phyloP scores from a whole-genome alignment of 306 rosid genomes.

The Corylus heterophylla region DNA sequence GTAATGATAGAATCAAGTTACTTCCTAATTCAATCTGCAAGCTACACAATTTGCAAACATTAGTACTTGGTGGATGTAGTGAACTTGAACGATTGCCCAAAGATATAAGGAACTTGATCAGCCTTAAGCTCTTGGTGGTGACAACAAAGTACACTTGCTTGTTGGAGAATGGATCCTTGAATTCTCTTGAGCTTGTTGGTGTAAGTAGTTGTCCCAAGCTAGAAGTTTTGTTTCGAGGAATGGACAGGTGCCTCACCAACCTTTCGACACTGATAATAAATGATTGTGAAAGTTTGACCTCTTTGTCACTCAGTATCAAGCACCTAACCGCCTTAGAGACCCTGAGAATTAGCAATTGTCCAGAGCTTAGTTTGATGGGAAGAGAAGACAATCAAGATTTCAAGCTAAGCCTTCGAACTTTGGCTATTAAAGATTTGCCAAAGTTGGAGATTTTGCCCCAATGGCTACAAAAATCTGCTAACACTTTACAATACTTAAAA shows the following conservation, averaged over 20 bases:
- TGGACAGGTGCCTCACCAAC: not conserved
- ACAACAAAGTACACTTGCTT: conserved; percentile 17
- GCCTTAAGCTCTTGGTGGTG: conserved; percentile 23
- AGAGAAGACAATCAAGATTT: not conserved
- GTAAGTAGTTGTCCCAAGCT: conserved; percentile 13
- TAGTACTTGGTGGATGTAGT: conserved; percentile 14
- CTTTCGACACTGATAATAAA: not conserved
- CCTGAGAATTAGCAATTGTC: not conserved
- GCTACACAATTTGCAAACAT: conserved; percentile 30
- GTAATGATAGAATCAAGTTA: not conserved
- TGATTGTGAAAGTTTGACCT: not conserved
- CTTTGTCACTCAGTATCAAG: conserved; percentile 19
- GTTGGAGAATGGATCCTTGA: conserved; percentile 14
- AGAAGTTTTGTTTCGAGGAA: conserved; percentile 8
- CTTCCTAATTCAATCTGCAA: conserved; percentile 33
- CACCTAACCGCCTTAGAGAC: conserved; percentile 21
- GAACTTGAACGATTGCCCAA: conserved; percentile 32
- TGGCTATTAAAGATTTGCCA: not conserved
- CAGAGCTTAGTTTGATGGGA: conserved; percentile 3
- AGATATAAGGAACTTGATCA: conserved; percentile 18
- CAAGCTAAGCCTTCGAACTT: not conserved
- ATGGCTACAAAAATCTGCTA: conserved; percentile 27
- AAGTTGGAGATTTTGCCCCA: conserved; percentile 16
- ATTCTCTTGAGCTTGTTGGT: conserved; percentile 1
- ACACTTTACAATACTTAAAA: not conserved